Conservation (phyloP, 805 yeast species). For the Barnettozyma botsteinii region DNA sequence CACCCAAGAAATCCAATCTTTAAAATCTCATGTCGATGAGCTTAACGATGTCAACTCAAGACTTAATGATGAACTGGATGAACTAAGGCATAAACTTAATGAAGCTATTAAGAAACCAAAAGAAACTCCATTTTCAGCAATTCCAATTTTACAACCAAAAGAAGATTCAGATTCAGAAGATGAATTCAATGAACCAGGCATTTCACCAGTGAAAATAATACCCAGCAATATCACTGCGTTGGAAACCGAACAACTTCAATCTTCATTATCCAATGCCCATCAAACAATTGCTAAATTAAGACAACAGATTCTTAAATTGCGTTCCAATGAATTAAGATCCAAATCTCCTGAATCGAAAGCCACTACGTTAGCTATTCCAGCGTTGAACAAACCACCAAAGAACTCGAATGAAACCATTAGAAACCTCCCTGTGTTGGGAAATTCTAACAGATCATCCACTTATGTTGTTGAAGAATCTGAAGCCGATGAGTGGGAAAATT, state of each 20-base stretch:
- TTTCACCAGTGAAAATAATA: conserved; percentile 30
- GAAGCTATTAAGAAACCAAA: conserved; percentile 13
- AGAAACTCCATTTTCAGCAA: conserved; percentile 11
- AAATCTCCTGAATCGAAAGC: conserved; percentile 18
- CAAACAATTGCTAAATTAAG: conserved; percentile 56
- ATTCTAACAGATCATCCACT: conserved; percentile 22
- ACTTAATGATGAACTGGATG: conserved; percentile 37
- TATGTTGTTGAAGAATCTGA: conserved; percentile 20
- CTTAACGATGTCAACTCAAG: conserved; percentile 67
- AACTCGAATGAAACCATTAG: conserved; percentile 10
- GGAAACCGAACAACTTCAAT: conserved; percentile 60
- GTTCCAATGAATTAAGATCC: conserved; percentile 20
- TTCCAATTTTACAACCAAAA: conserved; percentile 23
- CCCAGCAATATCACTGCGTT: conserved; percentile 41
- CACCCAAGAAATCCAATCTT: conserved; percentile 38
- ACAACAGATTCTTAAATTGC: conserved; percentile 25
- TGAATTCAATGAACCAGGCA: conserved; percentile 33
- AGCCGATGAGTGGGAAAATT: conserved; percentile 27
- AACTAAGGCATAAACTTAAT: conserved; percentile 20
- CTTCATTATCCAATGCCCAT: conserved; percentile 61
- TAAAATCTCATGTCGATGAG: conserved; percentile 48
- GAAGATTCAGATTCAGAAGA: conserved; percentile 30
- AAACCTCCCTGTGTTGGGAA: conserved; percentile 17
- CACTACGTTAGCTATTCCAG: conserved; percentile 2
- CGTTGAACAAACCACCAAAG: conserved; percentile 11